These are phyloP conservation scores for Dioscorea cayenensis DNA, from an alignment of 116 monocot species.

Conservation along the genomic window DNA sequence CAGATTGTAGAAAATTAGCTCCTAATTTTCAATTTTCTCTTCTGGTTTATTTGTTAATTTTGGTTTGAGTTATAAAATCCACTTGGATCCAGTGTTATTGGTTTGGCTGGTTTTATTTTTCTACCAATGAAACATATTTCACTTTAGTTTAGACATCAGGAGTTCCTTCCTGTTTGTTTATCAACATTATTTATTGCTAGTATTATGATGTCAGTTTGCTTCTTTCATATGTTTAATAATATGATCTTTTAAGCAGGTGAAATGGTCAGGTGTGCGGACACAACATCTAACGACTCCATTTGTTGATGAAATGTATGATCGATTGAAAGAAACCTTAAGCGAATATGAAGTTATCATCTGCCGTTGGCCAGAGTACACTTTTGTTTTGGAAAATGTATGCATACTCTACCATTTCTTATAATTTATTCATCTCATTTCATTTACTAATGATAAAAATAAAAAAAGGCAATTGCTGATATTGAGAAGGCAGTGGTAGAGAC, in stretches of 20 bases:
- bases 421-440: neutral
- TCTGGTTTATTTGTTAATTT: too few relatives aligned
- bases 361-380: conserved; percentile 92
- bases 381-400: conserved; percentile 74
- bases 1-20: too few relatives aligned
- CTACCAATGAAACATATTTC: too few relatives aligned
- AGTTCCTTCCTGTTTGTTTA: too few relatives aligned
- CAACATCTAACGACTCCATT: conserved; percentile 91
- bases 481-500: conserved; percentile 74
- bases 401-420: neutral
- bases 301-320: conserved; percentile 90
- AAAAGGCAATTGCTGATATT: conserved; percentile 81
- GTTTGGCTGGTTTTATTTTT: too few relatives aligned
- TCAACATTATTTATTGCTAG: neutral
- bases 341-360: conserved; percentile 92
- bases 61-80: too few relatives aligned
- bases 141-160: too few relatives aligned
- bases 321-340: conserved; percentile 64
- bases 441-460: conserved; percentile 2
- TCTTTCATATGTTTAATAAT: neutral
- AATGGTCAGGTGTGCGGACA: conserved; percentile 89
- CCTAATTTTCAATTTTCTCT: too few relatives aligned
- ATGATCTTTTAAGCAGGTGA: conserved; percentile 46
- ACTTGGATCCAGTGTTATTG: too few relatives aligned
- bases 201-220: neutral